Evolutionary conservation across 108 stramenopile species (phyloP).

Genomic region (Stephanodiscus triporus): DNA sequence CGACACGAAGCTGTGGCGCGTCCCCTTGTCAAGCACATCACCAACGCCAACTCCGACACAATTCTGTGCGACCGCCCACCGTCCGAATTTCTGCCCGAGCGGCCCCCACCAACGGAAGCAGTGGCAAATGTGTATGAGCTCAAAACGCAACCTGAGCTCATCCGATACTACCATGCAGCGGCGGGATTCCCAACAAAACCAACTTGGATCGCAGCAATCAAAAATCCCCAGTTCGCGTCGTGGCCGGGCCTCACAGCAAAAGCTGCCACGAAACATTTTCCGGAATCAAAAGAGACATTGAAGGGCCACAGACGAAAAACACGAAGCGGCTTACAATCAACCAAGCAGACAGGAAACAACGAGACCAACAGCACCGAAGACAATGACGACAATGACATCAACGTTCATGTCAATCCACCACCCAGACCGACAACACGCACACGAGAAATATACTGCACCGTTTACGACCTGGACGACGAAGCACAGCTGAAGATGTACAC

Average conservation of each 20-base stretch:
- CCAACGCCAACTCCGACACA: not conserved
- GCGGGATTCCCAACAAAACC: no score
- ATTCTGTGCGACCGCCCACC: no score
- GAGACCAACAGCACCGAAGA: not conserved
- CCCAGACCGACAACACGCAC: not conserved
- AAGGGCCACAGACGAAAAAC: slow-evolving; percentile 16
- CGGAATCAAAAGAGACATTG: slow-evolving; percentile 11
- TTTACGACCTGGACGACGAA: not conserved
- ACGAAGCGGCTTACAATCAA: slow-evolving; percentile 14
- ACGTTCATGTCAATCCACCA: not conserved
- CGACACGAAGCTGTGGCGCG: not conserved
- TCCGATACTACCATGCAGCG: no score
- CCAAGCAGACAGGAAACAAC: not conserved
- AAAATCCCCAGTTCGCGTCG: no score
- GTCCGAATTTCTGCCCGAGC: no score
- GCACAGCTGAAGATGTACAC: slow-evolving; percentile 22
- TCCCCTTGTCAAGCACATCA: not conserved
- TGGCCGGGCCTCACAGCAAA: no score
- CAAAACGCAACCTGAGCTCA: no score
- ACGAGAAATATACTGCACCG: not conserved
- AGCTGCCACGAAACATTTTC: slow-evolving; percentile 19
- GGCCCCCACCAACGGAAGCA: no score
- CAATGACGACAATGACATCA: not conserved
- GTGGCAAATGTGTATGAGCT: no score
- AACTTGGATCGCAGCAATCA: no score